Evolutionary conservation across 1,284 basidiomycete species (phyloP), one percentile per base, ranked within the genome.

Genomic region (Puccinia polysora): DNA sequence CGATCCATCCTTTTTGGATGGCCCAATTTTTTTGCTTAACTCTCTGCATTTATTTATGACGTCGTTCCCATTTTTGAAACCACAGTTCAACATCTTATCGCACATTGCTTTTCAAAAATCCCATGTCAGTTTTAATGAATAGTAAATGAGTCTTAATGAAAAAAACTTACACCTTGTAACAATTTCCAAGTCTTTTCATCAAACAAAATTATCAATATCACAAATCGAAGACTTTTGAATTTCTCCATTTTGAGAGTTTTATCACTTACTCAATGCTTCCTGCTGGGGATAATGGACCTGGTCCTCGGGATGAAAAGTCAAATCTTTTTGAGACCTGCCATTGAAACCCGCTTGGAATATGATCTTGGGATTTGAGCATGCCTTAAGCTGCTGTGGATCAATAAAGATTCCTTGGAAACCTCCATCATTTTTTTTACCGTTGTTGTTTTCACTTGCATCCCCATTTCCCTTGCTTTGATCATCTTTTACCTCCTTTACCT

Each of bases 11-110:
- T 25, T 15, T 32, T 56, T 56, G 25, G 52, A 53, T 15, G 23
- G n/a, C 8, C 65, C 65, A 56, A 67, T 25, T 20, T 23, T 30
- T n/a, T 36, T 15, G 28, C 3, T 23, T 6, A 67, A 30, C 6
- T 23, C 18, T 34, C 40, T 38, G 28, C 65, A 67, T 10, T 67
- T 30, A 4, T 30, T 30, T 5, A 67, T 43, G 1, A 56, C 34
- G 30, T 56, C 40, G 2, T 67, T 20, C 23, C 28, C 38, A 36
- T 67, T 2, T 0, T 67, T 43, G 5, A 55, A 18, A 0, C 25
- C n/a, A 47, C 65, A 67, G 52, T 45, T 58, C 5, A 30, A 43
- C 25, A 67, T 43, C 30, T 55, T 55, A 8, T 67, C 65, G 28
- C 65, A 67, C 20, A 38, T 30, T 43, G 65, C 65, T 56, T 30